Evolutionary conservation across 2,329 filamentous ascomycete species (phyloP).

Genomic region (Sarocladium kiliense): DNA sequence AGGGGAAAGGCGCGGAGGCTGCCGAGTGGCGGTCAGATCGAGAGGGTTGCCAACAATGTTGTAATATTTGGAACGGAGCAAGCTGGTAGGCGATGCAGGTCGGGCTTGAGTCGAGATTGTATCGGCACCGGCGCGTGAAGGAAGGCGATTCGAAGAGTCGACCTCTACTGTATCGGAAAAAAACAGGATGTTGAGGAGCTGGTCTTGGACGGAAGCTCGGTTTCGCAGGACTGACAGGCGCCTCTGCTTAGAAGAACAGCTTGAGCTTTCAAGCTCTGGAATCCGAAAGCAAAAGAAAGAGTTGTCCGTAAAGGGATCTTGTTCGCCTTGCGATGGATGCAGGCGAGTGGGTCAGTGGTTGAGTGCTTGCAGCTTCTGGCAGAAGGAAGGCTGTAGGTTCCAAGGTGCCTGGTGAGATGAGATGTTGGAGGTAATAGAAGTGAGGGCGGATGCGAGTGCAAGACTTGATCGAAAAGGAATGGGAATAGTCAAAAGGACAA

Average conservation of each 20-base stretch:
- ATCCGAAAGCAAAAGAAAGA: neutral
- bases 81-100: constrained; percentile 14
- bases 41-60: constrained; percentile 31
- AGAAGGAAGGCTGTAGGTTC: neutral
- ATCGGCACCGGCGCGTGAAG: constrained; percentile 28
- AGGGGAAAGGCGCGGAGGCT: constrained; percentile 18
- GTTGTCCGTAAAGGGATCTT: neutral
- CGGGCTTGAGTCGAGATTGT: constrained; percentile 21
- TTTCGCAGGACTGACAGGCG: too few species aligned
- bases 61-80: constrained; percentile 10
- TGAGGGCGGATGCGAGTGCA: neutral
- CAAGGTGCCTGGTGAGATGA: neutral
- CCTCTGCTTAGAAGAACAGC: too few species aligned
- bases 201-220: neutral
- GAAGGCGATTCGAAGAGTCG: constrained; percentile 25
- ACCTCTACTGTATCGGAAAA: neutral
- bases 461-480: constrained; percentile 4
- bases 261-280: neutral
- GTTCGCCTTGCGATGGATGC: constrained; percentile 3
- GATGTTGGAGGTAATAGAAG: constrained; percentile 6
- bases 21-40: constrained; percentile 26
- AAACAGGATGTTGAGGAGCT: neutral
- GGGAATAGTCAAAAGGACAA: constrained; percentile 13
- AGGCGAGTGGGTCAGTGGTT: constrained; percentile 7
- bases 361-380: constrained; percentile 9